Evolutionary conservation across 495 filamentous ascomycete species (phyloP).

Genomic region (Collariella sp.): DNA sequence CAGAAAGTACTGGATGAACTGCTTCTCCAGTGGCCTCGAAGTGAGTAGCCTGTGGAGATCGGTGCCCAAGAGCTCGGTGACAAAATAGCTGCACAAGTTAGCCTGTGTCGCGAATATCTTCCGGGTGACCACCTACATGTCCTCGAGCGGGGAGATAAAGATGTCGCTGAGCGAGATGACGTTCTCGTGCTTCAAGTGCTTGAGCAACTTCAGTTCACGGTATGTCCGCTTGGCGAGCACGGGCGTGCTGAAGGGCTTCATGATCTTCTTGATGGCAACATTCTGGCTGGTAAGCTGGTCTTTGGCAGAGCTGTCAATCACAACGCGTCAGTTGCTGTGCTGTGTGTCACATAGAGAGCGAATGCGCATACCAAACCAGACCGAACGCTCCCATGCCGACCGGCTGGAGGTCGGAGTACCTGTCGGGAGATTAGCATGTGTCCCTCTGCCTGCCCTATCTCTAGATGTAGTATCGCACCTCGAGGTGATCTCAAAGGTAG

Average conservation of each 20-base stretch:
- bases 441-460: conserved; percentile 9
- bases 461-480: conserved; percentile 50
- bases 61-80: conserved; percentile 94
- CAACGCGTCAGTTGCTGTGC: background rate
- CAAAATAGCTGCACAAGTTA: conserved; percentile 68
- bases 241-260: conserved; percentile 99
- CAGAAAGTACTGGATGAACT: conserved; percentile 99
- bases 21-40: conserved; percentile 92
- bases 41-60: conserved; percentile 93
- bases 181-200: conserved; percentile 95
- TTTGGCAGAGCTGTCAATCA: conserved; percentile 68
- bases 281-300: conserved; percentile 93
- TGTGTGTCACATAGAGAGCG: background rate
- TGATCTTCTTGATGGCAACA: conserved; percentile 99
- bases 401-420: conserved; percentile 95
- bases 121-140: conserved; percentile 59
- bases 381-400: conserved; percentile 99
- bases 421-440: conserved; percentile 32
- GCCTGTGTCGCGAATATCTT: background rate
- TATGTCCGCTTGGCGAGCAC: conserved; percentile 96
- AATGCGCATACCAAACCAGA: conserved; percentile 73
- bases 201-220: conserved; percentile 91
- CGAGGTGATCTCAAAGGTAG: conserved; percentile 99
- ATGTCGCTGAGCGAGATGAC: conserved; percentile 98
- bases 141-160: conserved; percentile 97